Percentiles rank a stretch among this genome's conserved stretches.
Evolutionary conservation across 169 alveolate genomes (phyloP).

Genomic region (Plasmodium billcollinsi): DNA sequence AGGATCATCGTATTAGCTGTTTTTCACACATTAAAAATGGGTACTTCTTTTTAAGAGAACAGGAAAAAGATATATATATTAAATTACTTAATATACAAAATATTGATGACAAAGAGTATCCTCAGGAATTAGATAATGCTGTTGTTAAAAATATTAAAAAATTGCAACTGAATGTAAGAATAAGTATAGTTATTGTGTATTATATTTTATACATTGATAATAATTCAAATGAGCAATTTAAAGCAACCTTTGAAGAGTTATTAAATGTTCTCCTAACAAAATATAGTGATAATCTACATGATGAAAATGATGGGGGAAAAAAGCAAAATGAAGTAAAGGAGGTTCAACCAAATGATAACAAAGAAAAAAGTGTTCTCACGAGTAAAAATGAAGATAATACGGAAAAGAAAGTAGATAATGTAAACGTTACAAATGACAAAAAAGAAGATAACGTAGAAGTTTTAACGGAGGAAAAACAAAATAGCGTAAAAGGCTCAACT

Average conservation of each 20-base stretch:
- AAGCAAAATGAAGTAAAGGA: constrained; percentile 1
- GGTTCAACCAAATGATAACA: neutral
- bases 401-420: neutral
- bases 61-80: constrained; percentile 34
- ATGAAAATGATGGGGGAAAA: neutral
- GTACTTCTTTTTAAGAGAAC: constrained; percentile 29
- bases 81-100: constrained; percentile 25
- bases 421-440: constrained; percentile 2
- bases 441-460: neutral
- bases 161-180: constrained; percentile 68
- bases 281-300: constrained; percentile 22
- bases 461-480: neutral
- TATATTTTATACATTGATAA: constrained; percentile 60
- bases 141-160: constrained; percentile 39
- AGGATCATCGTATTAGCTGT: constrained; percentile 56
- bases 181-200: constrained; percentile 62
- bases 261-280: constrained; percentile 54
- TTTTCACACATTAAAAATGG: constrained; percentile 75
- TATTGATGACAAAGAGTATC: neutral
- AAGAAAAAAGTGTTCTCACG: neutral
- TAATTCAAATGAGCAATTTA: constrained; percentile 56
- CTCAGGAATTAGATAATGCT: constrained; percentile 4
- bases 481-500: neutral
- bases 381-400: neutral
- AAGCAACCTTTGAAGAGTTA: constrained; percentile 61